phyloP scores from a whole-genome alignment of 495 filamentous ascomycete genomes.

The Penicillium pulvis region DNA sequence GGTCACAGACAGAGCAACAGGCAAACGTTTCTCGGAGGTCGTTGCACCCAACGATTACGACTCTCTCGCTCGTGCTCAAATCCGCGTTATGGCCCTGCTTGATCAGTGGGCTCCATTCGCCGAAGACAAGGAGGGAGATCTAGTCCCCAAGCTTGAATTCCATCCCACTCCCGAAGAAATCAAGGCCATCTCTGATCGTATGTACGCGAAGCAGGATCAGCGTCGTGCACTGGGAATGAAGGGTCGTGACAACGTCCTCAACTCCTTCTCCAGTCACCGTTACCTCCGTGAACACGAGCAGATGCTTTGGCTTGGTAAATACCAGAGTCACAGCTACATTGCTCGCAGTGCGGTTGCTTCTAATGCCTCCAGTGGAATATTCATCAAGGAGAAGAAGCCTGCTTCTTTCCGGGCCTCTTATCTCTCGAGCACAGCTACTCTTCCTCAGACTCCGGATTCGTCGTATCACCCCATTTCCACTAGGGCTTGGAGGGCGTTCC shows the following conservation, averaged over 20 bases:
- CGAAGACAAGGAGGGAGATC: constrained; percentile 1
- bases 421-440: not conserved
- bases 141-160: constrained; percentile 7
- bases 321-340: constrained; percentile 7
- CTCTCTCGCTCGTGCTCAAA: constrained; percentile 8
- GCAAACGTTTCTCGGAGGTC: constrained; percentile 6
- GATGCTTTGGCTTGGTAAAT: constrained; percentile 10
- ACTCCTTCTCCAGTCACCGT: constrained; percentile 9
- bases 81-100: constrained; percentile 6
- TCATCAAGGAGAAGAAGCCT: not conserved
- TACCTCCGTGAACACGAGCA: constrained; percentile 9
- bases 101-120: constrained; percentile 8
- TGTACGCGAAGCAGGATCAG: constrained; percentile 9
- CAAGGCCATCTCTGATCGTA: constrained; percentile 5
- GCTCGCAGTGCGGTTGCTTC: constrained; percentile 3
- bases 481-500: not conserved
- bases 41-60: constrained; percentile 9
- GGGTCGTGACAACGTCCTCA: constrained; percentile 6
- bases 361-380: not conserved
- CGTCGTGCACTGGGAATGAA: constrained; percentile 6
- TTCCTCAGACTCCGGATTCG: constrained; percentile 1
- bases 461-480: not conserved
- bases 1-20: constrained; percentile 7
- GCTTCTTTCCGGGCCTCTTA: not conserved
- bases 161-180: constrained; percentile 5